Evolutionary conservation across 768 basidiomycete species (phyloP), one percentile per base, ranked within the genome.

Genomic region (Candolleomyces efflorescens): DNA sequence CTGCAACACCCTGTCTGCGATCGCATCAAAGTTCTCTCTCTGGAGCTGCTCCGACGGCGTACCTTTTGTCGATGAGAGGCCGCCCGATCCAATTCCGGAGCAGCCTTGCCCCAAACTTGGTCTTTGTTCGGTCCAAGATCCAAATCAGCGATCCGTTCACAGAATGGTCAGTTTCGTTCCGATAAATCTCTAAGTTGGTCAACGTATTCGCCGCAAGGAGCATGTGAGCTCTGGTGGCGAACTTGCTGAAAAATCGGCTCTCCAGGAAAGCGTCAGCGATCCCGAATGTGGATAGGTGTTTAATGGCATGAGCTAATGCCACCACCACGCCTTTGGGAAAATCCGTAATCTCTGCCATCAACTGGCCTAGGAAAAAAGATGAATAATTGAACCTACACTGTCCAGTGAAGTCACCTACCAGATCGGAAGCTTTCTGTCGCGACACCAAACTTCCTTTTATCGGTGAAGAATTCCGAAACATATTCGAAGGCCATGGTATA

Each of bases 181-280:
- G 82, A 68, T 92, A 95, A n/a, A 99, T 85, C 70, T 98, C 95
- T 73, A 96, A 71, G 67, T 97, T 98, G 12, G 81, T 80, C 11
- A 98, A 72, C 0, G 96, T 96, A 67, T 93, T 97, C 23, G 86
- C 87, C 49, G 88, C 89, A 47, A 99, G 78, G 20, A 93, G 77
- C 95, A 99, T 95, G 61, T 92, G 87, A 0, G 84, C 80, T 55
- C 82, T 80, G 22, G 85, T 83, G 3, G 90, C 77, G 66, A 98
- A 98, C 65, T 75, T 83, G 18, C 75, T 78, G 73, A 97, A 96
- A 67, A 91, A 91, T 22, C 79, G 80, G 2, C 89, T 85, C 61
- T 90, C 87, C 5, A 86, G 65, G 60, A 98, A 83, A 17, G 87
- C 85, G 60, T 91, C 86, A 15, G 90, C 89, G 27, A 98, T 81